Conservation (phyloP, 352 stramenopile genomes). For the Phytophthora syringae region DNA sequence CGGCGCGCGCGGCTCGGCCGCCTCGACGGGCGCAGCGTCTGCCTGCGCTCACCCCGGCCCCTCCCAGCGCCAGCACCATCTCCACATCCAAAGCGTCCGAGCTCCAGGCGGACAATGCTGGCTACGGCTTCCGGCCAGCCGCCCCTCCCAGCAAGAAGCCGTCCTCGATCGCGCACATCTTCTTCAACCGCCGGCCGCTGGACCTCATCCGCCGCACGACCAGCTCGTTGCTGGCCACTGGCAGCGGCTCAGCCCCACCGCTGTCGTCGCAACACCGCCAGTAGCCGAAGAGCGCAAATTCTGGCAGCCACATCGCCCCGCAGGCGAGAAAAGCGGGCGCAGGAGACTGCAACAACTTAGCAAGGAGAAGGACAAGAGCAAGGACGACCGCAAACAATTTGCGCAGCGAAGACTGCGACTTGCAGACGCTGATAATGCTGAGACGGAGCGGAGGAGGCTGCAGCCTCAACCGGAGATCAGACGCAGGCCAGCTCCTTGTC, state of each 20-base stretch:
- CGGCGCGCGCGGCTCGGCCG: slow-evolving; percentile 1
- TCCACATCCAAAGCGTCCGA: too few species aligned
- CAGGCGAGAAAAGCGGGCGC: slow-evolving; percentile 17
- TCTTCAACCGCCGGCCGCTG: slow-evolving; percentile 55
- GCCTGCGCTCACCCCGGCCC: slow-evolving; percentile 28
- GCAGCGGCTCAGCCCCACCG: neutral
- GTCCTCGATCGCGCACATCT: slow-evolving; percentile 45
- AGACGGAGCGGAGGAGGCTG: slow-evolving; percentile 22
- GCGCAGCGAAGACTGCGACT: slow-evolving; percentile 13
- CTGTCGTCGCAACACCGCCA: slow-evolving; percentile 3
- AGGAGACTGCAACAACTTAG: slow-evolving; percentile 30
- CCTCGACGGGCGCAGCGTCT: slow-evolving; percentile 23
- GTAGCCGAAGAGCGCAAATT: slow-evolving; percentile 31
- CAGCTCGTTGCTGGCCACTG: slow-evolving; percentile 37
- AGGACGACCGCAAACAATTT: slow-evolving; percentile 18
- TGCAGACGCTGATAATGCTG: slow-evolving; percentile 5
- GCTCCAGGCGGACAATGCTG: slow-evolving; percentile 6
- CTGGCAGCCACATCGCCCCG: slow-evolving; percentile 21
- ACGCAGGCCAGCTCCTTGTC: slow-evolving; percentile 16
- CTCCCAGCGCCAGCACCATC: slow-evolving; percentile 20
- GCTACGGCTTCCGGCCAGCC: too few species aligned
- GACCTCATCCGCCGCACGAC: slow-evolving; percentile 46
- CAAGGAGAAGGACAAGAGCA: slow-evolving; percentile 34
- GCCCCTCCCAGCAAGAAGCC: slow-evolving; percentile 26
- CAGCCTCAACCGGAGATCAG: slow-evolving; percentile 16